Evolutionary conservation across 139 green algal genomes (phyloP), one percentile per base, ranked within the genome.

Genomic region (Monoraphidium neglectum): DNA sequence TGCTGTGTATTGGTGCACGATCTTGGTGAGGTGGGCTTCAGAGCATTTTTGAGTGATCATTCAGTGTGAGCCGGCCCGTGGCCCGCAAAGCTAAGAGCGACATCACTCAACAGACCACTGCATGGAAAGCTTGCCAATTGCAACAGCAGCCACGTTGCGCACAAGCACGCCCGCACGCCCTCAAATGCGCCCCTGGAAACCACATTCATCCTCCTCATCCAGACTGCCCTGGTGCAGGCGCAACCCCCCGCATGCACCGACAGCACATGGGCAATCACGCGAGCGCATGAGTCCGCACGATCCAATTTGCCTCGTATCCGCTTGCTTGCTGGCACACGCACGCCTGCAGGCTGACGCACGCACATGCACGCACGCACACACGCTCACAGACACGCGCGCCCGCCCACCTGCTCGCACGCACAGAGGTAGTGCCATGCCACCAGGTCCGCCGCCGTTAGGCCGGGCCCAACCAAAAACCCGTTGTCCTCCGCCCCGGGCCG

Each of bases 381-480:
- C 8, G 43, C 43, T 21, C 8, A 51, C 43, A 8, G 12, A 51
- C 8, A 8, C 43, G 8, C 8, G 43, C 43, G 43, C 8, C 8
- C 8, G 43, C 43, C 43, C 43, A 51, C 43, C 66, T 86, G 80
- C 76, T 86, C 35, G 21, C 75, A 75, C 28, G 82, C 82, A 53
- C 74, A 68, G 32, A 88, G 75, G 77, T 77, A 83, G 60, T 83
- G 73, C 46, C 65, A 84, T 63, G 81, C 76, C 21, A 72, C 76
- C n/a, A 88, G 68, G 68, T 88, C 83, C 23, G 83, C 83, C 12
- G 78, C 76, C 3, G 75, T 82, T 54, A 83, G 12, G 57, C 30
- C 62, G 51, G 33, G n/a, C 23, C 83, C 83, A 21, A 87, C 63
- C n/a, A 87, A 54, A 61, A 85, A 87, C 53, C 82, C 82, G n/a